Evolutionary conservation across 1,284 basidiomycete genomes (phyloP), one percentile per base, ranked within the genome.

Genomic region (Uromyces viciae-fabae): DNA sequence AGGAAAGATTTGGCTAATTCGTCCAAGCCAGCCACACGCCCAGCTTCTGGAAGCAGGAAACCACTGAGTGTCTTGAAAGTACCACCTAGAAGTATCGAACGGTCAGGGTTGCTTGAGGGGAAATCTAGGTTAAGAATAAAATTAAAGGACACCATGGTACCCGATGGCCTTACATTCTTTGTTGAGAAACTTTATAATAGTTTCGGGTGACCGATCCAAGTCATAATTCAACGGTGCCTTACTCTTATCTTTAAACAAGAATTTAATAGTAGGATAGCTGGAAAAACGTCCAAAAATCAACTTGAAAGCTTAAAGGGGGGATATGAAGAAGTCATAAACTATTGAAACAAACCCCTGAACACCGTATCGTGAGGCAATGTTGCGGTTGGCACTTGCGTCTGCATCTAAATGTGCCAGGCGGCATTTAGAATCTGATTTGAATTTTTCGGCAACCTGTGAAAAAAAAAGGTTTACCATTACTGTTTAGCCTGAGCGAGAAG

Each of bases 371-470:
- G 22, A 33, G 52, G 46, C 66, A 28, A 72, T 40, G 36, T 72
- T 68, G 4, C 68, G 64, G 38, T 79, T 79, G 31, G 64, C 40
- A 14, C 49, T 49, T 40, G 64, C 77, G 49, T 79, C 64, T 25
- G 77, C 77, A 79, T 79, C 77, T n/a, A 79, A 58, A 72, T 79
- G 77, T 31, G 43, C 77, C 11, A 79, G 38, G 31, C 77, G 66
- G 62, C 77, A 79, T 17, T 79, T 79, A n/a, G 52, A 60, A 40
- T 79, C 77, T 58, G 66, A 43, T 62, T 60, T 38, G 62, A 79
- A 79, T 4, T 38, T 31, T 43, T 42, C 33, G 36, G 66, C 68
- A 42, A 60, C 66, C 77, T 79, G 38, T n/a, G n/a, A n/a, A n/a
- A n/a, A 31, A 64, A 40, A 56, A 8, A 76, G 28, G 15, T 19